Evolutionary conservation across 345 rosid species (phyloP), one percentile per base, ranked within the genome.

Genomic region (Boechera retrofracta): DNA sequence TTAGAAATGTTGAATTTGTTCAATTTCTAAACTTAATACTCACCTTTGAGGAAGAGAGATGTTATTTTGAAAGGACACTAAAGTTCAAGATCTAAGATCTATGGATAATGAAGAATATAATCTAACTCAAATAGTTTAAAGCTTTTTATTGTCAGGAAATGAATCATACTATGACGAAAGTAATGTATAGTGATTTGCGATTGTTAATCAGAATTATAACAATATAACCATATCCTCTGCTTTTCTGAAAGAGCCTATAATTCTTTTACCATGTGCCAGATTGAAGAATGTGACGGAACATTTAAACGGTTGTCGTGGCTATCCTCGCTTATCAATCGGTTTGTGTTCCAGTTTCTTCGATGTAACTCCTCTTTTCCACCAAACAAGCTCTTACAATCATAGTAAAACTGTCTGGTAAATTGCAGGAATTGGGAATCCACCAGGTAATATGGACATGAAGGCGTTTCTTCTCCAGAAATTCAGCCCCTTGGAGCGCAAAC

Each of bases 341-440:
- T 38, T 47, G 88, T 79, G 26, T 52, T 68, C 64, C 12, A 6
- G 13, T 26, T 66, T 26, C 21, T 16, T 33, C 4, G 5, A n/a
- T 13, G 28, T 21, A 66, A 48, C 16, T 57, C 15, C 6, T 57
- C 39, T 32, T 42, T 8, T 28, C 29, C 29, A 1, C 45, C 38
- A 42, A 44, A 35, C n/a, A 32, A 11, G 13, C 55, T 59, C 16
- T 15, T 31, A 2, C 73, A 31, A 11, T 33, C 47, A 35, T 70
- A 28, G 1, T 55, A 26, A 45, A 45, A 10, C 2, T 45, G 10
- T 45, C 33, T 70, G 5, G 26, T 45, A 26, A 16, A 53, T 51
- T 72, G 69, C 85, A 91, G 97, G 98, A 68, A 89, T 93, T 66
- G 97, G 96, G 64, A 89, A 88, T 79, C 94, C 97, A 69, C 97